These are phyloP conservation scores for Aphanoascus verrucosus DNA, from an alignment of 2,329 filamentous ascomycete genomes.

Conservation along the genomic window DNA sequence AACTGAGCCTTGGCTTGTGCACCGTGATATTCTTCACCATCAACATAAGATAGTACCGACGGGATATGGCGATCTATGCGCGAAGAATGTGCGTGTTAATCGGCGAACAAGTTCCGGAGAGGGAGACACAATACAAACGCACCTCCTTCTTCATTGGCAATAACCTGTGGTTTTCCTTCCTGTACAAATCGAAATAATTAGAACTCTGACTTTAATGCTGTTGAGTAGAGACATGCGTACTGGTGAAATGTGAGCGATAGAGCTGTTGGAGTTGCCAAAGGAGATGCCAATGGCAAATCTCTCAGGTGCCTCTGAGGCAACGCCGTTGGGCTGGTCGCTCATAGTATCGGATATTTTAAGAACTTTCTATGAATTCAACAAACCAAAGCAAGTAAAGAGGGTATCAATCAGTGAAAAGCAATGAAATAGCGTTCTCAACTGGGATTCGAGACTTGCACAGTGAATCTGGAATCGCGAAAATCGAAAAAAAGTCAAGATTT, in stretches of 20 bases:
- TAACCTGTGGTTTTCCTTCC: constrained; percentile 94
- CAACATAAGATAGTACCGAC: constrained; percentile 83
- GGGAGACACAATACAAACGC: constrained; percentile 26
- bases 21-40: constrained; percentile 93
- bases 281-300: constrained; percentile 80
- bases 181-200: constrained; percentile 21
- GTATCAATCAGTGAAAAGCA: background rate
- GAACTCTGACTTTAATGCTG: background rate
- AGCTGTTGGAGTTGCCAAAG: constrained; percentile 97
- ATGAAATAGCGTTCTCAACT: background rate
- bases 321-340: constrained; percentile 46
- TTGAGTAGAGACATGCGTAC: constrained; percentile 27
- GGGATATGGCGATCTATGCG: constrained; percentile 84
- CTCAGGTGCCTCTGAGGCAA: constrained; percentile 36
- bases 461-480: constrained; percentile 6
- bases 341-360: constrained; percentile 23
- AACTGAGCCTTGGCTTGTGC: constrained; percentile 91
- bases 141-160: constrained; percentile 98
- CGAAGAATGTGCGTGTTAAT: background rate
- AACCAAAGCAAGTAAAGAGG: background rate
- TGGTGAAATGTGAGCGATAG: constrained; percentile 74
- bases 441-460: background rate
- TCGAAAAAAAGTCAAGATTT: constrained; percentile 7
- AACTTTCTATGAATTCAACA: background rate
- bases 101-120: background rate